Conservation (phyloP, 2,329 filamentous ascomycete genomes). For the Stachybotrys echinatus region DNA sequence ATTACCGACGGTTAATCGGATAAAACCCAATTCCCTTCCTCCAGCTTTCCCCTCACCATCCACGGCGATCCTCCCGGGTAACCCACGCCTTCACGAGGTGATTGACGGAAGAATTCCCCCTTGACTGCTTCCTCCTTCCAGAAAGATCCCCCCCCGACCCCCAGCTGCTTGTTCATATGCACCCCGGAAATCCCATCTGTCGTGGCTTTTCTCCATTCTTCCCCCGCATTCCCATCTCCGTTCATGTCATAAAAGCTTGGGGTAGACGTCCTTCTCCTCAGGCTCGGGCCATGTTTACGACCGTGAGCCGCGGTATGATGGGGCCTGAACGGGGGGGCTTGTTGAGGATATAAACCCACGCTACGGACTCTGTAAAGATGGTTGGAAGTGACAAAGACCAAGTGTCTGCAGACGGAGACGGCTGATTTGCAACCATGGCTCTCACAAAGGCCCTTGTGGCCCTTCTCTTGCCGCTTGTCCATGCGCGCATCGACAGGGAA, state of each 20-base stretch:
- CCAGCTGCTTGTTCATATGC: too few relatives aligned
- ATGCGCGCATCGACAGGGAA: slow-evolving; percentile 7
- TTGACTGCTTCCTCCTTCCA: background rate
- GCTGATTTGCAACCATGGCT: background rate
- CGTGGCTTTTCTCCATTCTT: too few relatives aligned
- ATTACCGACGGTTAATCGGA: background rate
- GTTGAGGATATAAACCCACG: background rate
- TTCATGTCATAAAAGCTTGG: background rate
- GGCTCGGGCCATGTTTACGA: background rate
- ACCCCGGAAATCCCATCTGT: too few relatives aligned
- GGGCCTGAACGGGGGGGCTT: too few relatives aligned
- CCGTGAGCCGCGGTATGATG: background rate
- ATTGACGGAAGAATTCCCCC: background rate
- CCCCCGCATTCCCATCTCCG: background rate
- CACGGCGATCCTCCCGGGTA: background rate
- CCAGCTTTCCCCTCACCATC: background rate
- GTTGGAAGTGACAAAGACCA: background rate
- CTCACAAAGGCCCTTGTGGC: background rate
- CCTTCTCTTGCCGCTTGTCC: background rate
- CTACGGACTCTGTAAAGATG: background rate
- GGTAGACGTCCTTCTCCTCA: background rate
- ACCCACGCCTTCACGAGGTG: background rate
- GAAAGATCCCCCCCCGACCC: too few relatives aligned
- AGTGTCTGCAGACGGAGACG: too few relatives aligned
- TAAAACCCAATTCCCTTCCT: background rate